Evolutionary conservation across 176 grass and related monocot genomes (phyloP).

Genomic region (Eleusine indica): DNA sequence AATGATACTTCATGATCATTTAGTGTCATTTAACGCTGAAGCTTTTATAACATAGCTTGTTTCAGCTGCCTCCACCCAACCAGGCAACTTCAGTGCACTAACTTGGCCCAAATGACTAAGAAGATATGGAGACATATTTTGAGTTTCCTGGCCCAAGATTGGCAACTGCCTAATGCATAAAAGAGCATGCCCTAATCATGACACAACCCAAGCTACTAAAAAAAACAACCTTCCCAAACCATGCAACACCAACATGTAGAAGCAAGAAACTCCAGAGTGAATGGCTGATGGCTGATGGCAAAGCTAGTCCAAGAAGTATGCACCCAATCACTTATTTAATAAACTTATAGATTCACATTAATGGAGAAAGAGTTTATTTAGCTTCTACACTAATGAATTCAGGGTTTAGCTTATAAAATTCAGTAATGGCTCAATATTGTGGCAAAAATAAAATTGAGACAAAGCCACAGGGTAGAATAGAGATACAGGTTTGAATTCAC

Average conservation of each 20-base stretch:
- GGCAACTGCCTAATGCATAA: neutral
- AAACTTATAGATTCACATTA: neutral
- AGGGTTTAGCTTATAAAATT: no score
- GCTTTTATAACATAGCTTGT: neutral
- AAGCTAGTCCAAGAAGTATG: neutral
- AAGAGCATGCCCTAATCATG: neutral
- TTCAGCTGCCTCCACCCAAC: neutral
- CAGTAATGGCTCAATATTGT: no score
- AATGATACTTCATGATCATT: neutral
- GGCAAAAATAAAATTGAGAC: neutral
- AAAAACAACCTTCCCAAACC: neutral
- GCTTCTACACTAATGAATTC: neutral
- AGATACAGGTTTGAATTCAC: neutral
- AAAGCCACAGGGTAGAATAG: neutral
- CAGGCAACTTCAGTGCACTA: neutral
- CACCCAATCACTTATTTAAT: neutral
- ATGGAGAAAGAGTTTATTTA: constrained; percentile 7
- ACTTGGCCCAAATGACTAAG: constrained; percentile 20
- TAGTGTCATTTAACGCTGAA: neutral
- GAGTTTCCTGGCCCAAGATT: neutral
- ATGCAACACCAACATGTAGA: constrained; percentile 18
- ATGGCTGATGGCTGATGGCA: neutral
- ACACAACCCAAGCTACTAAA: neutral
- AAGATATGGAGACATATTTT: constrained; percentile 4
- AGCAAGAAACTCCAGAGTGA: neutral